A percentile compares a stretch with the other conserved stretches of the same genome.
Conservation (phyloP, 192 early-diverging fungal genomes). For the Allomyces macrogynus region DNA sequence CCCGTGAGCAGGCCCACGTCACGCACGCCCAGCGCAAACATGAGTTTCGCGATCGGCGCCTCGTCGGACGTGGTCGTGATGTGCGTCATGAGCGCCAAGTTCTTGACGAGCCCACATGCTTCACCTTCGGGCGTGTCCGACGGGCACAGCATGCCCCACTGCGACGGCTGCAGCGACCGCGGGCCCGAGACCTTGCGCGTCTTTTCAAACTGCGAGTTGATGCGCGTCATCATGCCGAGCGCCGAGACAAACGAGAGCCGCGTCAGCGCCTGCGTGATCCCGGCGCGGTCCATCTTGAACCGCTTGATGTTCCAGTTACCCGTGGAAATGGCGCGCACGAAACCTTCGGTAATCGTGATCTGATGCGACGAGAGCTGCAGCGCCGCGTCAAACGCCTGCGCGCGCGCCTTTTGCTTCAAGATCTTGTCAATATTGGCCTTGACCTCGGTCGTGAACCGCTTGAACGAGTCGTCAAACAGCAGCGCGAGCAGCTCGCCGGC, state of each 20-base stretch:
- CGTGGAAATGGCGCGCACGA: constrained; percentile 81
- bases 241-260: constrained; percentile 85
- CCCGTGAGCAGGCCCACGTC: constrained; percentile 79
- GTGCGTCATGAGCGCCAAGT: constrained; percentile 94
- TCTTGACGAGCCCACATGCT: constrained; percentile 91
- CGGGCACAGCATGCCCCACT: constrained; percentile 94
- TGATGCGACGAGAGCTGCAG: constrained; percentile 47
- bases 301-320: constrained; percentile 98
- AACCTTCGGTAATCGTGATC: constrained; percentile 73
- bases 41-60: constrained; percentile 47
- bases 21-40: constrained; percentile 67
- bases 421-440: constrained; percentile 82
- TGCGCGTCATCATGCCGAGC: constrained; percentile 94
- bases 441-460: constrained; percentile 66
- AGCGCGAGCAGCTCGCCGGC: constrained; percentile 85
- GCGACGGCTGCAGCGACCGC: constrained; percentile 85
- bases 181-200: constrained; percentile 93
- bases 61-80: constrained; percentile 92
- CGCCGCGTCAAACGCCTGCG: constrained; percentile 72
- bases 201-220: constrained; percentile 93
- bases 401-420: constrained; percentile 68
- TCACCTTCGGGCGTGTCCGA: constrained; percentile 98
- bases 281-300: constrained; percentile 97
- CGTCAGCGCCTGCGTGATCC: constrained; percentile 86
- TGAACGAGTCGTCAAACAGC: constrained; percentile 95